Evolutionary conservation across 805 yeast genomes (phyloP), one percentile per base, ranked within the genome.

Genomic region (Candida anglica): DNA sequence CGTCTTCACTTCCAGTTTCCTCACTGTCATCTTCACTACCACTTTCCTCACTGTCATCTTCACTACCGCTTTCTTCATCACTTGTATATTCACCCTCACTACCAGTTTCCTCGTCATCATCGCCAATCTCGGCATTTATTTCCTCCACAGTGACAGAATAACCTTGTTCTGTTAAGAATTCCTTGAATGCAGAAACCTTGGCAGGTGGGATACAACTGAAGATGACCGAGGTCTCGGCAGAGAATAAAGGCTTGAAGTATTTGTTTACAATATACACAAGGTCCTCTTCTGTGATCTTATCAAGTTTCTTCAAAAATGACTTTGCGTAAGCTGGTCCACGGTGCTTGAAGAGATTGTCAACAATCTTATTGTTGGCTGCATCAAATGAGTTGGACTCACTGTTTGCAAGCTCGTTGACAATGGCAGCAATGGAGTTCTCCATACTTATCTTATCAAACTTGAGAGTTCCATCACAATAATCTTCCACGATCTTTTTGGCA

Each of bases 171-270:
- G 46, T 48, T 36, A 89, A 73, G 35, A 67, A 75, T 13, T 53
- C 57, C 27, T 59, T 56, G 34, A 85, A 58, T 4, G 56, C 58
- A 0, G 66, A 75, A 3, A 62, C 52, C 42, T 79, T 81, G 2
- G 79, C 62, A 3, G 91, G 83, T 44, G 93, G 88, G 36, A 89
- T 74, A 47, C 87, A 77, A 3, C 80, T 63, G 48, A 87, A 88
- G 7, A 86, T 69, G 15, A 73, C 60, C 9, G 93, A 78, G 1
- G 57, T 56, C 0, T 62, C 50, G 8, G 78, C 45, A 25, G 77
- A 69, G 54, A 91, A 91, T 35, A 91, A 48, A 2, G 81, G 79
- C 19, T 71, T 58, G 48, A 84, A 75, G 50, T 85, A 87, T 36
- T 66, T 71, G 30, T 72, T 64, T 52, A 85, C 62, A 3, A 63